Conservation (phyloP, 805 yeast species). For the Nakazawaea anatomiae region DNA sequence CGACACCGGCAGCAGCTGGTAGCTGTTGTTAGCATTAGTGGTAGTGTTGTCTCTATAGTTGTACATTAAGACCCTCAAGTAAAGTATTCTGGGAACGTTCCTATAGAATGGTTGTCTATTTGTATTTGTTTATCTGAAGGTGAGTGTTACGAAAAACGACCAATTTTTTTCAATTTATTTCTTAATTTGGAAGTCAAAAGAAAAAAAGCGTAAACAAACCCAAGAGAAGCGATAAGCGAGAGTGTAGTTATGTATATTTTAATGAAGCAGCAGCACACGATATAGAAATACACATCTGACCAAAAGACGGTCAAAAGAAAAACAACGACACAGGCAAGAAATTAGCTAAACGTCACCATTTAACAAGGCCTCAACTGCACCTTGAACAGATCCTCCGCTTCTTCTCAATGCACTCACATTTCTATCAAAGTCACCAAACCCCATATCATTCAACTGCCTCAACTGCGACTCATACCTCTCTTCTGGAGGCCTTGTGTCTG, state of each 20-base stretch:
- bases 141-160: too few relatives aligned
- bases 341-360: conserved; percentile 43
- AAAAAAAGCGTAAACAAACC: too few relatives aligned
- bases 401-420: conserved; percentile 90
- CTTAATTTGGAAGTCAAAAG: too few relatives aligned
- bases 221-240: too few relatives aligned
- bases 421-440: conserved; percentile 86
- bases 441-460: conserved; percentile 76
- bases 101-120: not conserved
- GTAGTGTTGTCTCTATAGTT: not conserved
- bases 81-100: not conserved
- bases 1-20: not conserved
- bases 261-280: too few relatives aligned
- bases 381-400: conserved; percentile 96
- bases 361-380: conserved; percentile 85
- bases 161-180: too few relatives aligned
- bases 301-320: too few relatives aligned
- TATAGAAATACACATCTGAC: too few relatives aligned
- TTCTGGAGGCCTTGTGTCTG: conserved; percentile 71
- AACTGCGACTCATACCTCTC: conserved; percentile 68
- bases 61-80: not conserved
- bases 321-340: too few relatives aligned
- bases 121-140: too few relatives aligned
- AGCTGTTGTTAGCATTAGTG: not conserved
- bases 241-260: too few relatives aligned